These are phyloP conservation scores for Climacium dendroides DNA, from an alignment of 225 moss, liverwort and hornwort species.

Conservation along the genomic window DNA sequence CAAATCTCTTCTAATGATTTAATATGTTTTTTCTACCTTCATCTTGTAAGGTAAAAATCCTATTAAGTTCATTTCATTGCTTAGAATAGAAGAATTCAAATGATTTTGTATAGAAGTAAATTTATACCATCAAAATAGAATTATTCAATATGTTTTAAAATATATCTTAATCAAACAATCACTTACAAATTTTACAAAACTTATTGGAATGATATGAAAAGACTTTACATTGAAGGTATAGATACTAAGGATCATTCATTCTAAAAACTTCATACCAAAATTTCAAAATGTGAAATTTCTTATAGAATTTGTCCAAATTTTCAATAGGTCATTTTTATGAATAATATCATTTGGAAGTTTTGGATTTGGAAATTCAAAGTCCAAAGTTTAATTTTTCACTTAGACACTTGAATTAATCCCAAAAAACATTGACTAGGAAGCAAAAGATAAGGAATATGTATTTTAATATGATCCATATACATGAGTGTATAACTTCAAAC, in stretches of 20 bases:
- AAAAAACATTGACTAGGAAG: too few relatives aligned
- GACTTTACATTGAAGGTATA: neutral
- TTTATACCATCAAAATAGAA: neutral
- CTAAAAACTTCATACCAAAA: neutral
- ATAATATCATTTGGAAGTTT: neutral
- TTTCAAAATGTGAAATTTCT: neutral
- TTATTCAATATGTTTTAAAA: neutral
- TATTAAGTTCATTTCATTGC: neutral
- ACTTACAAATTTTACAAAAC: neutral
- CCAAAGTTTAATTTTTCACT: fast-evolving
- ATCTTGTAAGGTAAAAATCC: neutral
- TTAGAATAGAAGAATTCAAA: neutral
- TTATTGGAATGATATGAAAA: neutral
- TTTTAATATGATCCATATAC: neutral
- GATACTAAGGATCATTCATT: neutral
- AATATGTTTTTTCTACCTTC: neutral
- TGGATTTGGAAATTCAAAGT: neutral
- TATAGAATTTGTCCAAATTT: fast-evolving
- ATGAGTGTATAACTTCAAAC: neutral
- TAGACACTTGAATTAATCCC: neutral
- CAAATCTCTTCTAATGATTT: too few relatives aligned
- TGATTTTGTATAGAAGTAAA: neutral
- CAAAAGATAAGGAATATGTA: neutral
- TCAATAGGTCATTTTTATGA: neutral
- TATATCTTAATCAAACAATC: neutral